A percentile compares a stretch with the other conserved stretches of the same genome.
Evolutionary conservation across 257 asterid genomes (phyloP).

Genomic region (Coffea canephora): DNA sequence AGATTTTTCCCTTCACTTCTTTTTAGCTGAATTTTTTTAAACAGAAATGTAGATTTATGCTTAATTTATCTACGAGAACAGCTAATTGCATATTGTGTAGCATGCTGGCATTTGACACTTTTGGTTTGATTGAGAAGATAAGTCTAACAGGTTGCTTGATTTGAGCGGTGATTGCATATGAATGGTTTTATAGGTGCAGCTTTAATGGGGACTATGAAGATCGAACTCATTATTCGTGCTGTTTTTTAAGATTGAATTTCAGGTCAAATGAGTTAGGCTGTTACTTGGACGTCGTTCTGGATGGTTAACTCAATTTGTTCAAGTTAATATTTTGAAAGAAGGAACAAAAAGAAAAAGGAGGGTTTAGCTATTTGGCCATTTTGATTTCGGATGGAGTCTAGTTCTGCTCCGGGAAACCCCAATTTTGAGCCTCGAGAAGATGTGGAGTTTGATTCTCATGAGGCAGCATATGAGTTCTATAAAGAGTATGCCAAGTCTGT

Average conservation of each 20-base stretch:
- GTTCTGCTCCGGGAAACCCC: constrained; percentile 32
- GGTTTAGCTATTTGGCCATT: background rate
- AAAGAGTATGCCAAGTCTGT: constrained; percentile 82
- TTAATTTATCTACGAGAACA: too few relatives aligned
- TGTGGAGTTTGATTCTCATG: constrained; percentile 84
- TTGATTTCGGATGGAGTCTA: constrained; percentile 47
- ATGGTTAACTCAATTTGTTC: background rate
- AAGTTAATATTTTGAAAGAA: background rate
- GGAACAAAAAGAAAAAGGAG: background rate
- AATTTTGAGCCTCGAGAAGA: constrained; percentile 54
- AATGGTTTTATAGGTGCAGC: background rate
- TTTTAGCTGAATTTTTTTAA: background rate
- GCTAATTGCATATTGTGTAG: background rate
- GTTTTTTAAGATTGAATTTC: background rate
- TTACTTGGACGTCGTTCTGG: background rate
- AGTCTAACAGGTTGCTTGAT: background rate
- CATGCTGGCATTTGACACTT: background rate
- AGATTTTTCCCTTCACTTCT: background rate
- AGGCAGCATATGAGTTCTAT: constrained; percentile 73
- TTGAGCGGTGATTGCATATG: background rate
- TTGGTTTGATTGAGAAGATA: background rate
- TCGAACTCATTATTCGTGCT: background rate
- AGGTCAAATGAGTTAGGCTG: background rate
- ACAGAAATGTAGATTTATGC: background rate
- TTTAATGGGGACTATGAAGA: background rate